phyloP scores from a whole-genome alignment of 2,329 filamentous ascomycete genomes.

The Xylaria polymorpha region DNA sequence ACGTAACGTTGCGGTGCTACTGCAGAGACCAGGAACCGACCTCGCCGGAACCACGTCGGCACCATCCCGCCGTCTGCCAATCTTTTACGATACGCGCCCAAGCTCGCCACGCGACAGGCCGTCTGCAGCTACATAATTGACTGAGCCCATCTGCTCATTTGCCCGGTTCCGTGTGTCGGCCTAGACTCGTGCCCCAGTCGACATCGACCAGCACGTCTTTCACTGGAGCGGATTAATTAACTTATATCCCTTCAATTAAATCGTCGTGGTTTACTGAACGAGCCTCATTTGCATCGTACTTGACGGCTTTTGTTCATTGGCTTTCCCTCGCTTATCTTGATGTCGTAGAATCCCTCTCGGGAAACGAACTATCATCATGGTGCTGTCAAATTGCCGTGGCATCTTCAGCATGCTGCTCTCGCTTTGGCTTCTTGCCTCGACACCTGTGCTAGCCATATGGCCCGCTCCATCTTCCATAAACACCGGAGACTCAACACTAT shows the following conservation, averaged over 20 bases:
- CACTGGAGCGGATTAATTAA: constrained; percentile 1
- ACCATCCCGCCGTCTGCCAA: constrained; percentile 29
- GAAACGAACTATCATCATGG: constrained; percentile 37
- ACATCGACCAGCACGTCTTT: constrained; percentile 16
- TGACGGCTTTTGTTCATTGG: constrained; percentile 26
- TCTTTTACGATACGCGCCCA: constrained; percentile 22
- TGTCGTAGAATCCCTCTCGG: constrained; percentile 31
- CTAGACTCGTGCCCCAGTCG: constrained; percentile 27
- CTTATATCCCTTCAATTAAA: constrained; percentile 13
- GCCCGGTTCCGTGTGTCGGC: constrained; percentile 13
- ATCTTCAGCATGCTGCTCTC: constrained; percentile 51
- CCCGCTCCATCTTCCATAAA: constrained; percentile 64
- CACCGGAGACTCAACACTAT: constrained; percentile 64
- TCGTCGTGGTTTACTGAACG: constrained; percentile 7
- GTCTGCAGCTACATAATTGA: constrained; percentile 17
- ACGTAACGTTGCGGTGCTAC: constrained; percentile 45
- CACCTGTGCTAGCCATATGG: constrained; percentile 66
- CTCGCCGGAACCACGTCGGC: constrained; percentile 23
- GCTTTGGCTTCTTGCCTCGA: constrained; percentile 55
- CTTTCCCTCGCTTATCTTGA: constrained; percentile 31
- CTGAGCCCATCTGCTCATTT: constrained; percentile 3
- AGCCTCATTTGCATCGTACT: neutral
- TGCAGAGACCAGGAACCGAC: constrained; percentile 31
- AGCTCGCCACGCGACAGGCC: constrained; percentile 35
- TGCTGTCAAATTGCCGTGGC: constrained; percentile 34